Evolutionary conservation across 345 rosid species (phyloP).

Genomic region (Syzygium aqueum): DNA sequence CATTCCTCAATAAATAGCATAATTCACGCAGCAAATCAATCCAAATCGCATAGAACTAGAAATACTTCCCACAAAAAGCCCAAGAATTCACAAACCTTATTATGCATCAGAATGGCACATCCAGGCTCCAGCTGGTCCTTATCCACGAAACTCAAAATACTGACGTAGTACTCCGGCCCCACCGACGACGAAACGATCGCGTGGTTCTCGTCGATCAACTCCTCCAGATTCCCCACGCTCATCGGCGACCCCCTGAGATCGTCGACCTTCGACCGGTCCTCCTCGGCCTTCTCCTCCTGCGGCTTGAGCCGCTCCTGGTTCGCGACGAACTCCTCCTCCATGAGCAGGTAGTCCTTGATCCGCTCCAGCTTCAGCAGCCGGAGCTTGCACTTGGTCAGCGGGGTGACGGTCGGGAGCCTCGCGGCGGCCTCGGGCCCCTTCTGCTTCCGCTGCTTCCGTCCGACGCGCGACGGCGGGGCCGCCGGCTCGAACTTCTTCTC

Average conservation of each 20-base stretch:
- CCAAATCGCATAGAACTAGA: background rate
- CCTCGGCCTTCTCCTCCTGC: slow-evolving; percentile 95
- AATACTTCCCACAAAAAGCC: background rate
- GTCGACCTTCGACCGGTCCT: slow-evolving; percentile 86
- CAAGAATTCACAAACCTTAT: slow-evolving; percentile 39
- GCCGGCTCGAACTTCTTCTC: slow-evolving; percentile 92
- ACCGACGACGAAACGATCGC: slow-evolving; percentile 91
- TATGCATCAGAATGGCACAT: slow-evolving; percentile 94
- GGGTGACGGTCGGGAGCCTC: slow-evolving; percentile 75
- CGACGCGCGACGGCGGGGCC: slow-evolving; percentile 85
- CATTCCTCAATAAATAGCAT: background rate
- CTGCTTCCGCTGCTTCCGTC: slow-evolving; percentile 80
- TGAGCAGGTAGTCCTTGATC: slow-evolving; percentile 76
- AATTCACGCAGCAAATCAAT: background rate
- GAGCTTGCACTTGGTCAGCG: slow-evolving; percentile 76
- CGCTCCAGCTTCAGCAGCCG: slow-evolving; percentile 76
- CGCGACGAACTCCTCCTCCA: slow-evolving; percentile 97
- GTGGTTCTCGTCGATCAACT: slow-evolving; percentile 93
- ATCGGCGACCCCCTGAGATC: slow-evolving; percentile 90
- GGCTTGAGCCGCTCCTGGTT: slow-evolving; percentile 90
- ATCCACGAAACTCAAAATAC: slow-evolving; percentile 90
- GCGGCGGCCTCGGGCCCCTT: slow-evolving; percentile 95
- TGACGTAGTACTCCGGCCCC: slow-evolving; percentile 93
- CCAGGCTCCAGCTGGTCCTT: slow-evolving; percentile 98
- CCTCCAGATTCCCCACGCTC: slow-evolving; percentile 95